Evolutionary conservation across 1,139 yeast species (phyloP).

Genomic region (Hyphopichia pseudoburtonii): DNA sequence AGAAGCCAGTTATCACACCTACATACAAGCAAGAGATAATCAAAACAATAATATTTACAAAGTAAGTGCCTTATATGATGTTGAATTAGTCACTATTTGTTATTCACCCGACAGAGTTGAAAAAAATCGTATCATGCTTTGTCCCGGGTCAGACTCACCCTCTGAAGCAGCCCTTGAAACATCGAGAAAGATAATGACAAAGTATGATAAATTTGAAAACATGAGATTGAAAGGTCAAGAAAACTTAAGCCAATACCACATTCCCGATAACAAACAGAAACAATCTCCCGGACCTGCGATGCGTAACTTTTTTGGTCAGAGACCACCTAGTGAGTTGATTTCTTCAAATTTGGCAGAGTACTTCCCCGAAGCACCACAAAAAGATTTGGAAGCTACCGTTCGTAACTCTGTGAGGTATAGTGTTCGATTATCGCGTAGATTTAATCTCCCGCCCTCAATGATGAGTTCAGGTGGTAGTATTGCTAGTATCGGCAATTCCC

Average conservation of each 20-base stretch:
- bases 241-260: slow-evolving; percentile 23
- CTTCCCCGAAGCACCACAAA: slow-evolving; percentile 81
- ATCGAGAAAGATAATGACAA: slow-evolving; percentile 45
- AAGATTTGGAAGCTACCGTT: slow-evolving; percentile 75
- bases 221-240: slow-evolving; percentile 9
- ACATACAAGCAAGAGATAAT: slow-evolving; percentile 25
- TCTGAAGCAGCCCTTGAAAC: slow-evolving; percentile 62
- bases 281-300: slow-evolving; percentile 19
- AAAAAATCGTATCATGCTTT: slow-evolving; percentile 70
- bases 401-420: slow-evolving; percentile 81
- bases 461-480: slow-evolving; percentile 19
- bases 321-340: slow-evolving; percentile 92
- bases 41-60: slow-evolving; percentile 6
- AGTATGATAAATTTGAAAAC: slow-evolving; percentile 30
- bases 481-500: slow-evolving; percentile 18
- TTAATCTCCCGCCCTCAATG: slow-evolving; percentile 29
- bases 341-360: slow-evolving; percentile 88
- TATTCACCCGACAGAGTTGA: slow-evolving; percentile 73
- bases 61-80: slow-evolving; percentile 64
- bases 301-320: slow-evolving; percentile 74
- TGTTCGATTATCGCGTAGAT: slow-evolving; percentile 53
- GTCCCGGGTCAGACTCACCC: slow-evolving; percentile 64
- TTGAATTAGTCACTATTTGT: slow-evolving; percentile 79
- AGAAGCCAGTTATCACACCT: slow-evolving; percentile 43
- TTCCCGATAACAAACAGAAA: slow-evolving; percentile 19